These are phyloP conservation scores for Exsudoporus floridanus DNA, from an alignment of 1,284 basidiomycete species.

Conservation along the genomic window DNA sequence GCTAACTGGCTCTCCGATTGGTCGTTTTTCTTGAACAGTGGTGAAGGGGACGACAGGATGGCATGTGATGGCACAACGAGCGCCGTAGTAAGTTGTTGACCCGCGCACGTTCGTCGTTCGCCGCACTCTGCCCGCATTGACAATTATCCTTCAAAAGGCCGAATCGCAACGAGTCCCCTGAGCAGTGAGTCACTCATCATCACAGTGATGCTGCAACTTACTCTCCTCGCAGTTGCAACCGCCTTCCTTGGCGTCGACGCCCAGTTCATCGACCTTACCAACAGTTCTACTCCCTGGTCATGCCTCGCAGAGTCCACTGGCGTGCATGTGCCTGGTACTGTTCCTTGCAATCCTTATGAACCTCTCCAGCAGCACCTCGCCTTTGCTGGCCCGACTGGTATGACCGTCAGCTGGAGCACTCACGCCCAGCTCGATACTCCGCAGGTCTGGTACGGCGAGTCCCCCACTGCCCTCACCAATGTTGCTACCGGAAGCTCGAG, in stretches of 20 bases:
- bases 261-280: slow-evolving; percentile 22
- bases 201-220: slow-evolving; percentile 10
- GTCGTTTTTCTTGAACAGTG: not conserved
- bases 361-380: slow-evolving; percentile 29
- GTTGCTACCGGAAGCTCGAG: slow-evolving; percentile 22
- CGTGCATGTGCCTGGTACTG: slow-evolving; percentile 29
- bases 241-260: slow-evolving; percentile 17
- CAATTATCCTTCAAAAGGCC: not conserved
- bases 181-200: not conserved
- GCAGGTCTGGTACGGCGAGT: slow-evolving; percentile 30
- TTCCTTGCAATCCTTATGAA: slow-evolving; percentile 31
- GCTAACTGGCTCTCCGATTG: not conserved
- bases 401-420: slow-evolving; percentile 32
- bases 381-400: slow-evolving; percentile 25
- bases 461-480: slow-evolving; percentile 15
- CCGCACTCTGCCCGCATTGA: not conserved
- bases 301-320: slow-evolving; percentile 30
- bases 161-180: too few species aligned
- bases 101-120: slow-evolving; percentile 3
- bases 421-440: slow-evolving; percentile 19
- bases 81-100: not conserved
- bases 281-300: slow-evolving; percentile 13
- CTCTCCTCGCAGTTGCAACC: slow-evolving; percentile 1
- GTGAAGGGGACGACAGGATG: not conserved
- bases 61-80: not conserved